Evolutionary conservation across 2,329 filamentous ascomycete genomes (phyloP).

Genomic region (Aspergillus carbonarius): DNA sequence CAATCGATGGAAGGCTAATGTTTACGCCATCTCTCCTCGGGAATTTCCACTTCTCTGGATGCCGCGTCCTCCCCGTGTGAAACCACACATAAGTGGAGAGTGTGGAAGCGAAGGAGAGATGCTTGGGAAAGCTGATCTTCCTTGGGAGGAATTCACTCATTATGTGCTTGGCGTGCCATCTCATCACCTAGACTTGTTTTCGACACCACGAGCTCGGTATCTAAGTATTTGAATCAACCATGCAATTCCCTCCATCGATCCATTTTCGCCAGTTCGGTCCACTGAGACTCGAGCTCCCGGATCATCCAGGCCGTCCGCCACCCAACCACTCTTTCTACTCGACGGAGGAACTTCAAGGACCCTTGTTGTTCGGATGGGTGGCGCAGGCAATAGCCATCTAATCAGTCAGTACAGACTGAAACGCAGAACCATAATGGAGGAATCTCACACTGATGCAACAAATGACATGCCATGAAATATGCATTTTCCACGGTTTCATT

Average conservation of each 20-base stretch:
- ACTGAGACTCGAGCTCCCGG: slow-evolving; percentile 28
- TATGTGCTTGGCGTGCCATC: no score
- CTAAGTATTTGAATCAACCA: not conserved
- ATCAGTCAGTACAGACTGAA: not conserved
- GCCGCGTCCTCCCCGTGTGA: no score
- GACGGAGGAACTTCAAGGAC: slow-evolving; percentile 27
- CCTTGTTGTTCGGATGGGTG: slow-evolving; percentile 29
- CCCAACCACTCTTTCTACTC: slow-evolving; percentile 29
- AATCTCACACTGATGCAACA: slow-evolving; percentile 33
- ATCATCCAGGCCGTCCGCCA: slow-evolving; percentile 36
- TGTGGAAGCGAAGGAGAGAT: no score
- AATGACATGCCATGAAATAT: slow-evolving; percentile 35
- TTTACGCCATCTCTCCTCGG: no score
- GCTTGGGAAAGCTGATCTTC: no score
- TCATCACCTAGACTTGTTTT: no score
- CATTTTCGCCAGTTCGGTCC: slow-evolving; percentile 24
- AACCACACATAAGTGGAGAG: no score
- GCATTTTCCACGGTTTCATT: slow-evolving; percentile 37
- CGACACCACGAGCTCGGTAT: not conserved
- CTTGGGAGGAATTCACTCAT: no score
- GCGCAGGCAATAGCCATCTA: slow-evolving; percentile 35
- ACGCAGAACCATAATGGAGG: no score
- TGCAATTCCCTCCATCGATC: not conserved
- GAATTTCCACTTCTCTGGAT: no score
- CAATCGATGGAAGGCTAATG: no score